Conservation (phyloP, 1,284 basidiomycete species). For the Sporisorium graminicola region DNA sequence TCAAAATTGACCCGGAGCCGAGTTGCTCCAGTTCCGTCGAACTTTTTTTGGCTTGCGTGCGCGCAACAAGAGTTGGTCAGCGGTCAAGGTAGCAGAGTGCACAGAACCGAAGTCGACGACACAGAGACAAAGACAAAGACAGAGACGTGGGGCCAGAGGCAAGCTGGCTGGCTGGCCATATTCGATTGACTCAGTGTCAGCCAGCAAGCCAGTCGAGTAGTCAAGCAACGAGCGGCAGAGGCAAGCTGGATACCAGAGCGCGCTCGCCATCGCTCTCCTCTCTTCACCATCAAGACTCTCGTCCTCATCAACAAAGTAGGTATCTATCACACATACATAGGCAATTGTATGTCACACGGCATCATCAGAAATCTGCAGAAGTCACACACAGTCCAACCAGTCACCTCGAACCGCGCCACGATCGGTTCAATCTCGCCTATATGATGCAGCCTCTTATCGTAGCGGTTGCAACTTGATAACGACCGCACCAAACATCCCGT, state of each 20-base stretch:
- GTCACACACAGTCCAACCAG: conserved; percentile 4
- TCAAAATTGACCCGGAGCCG: not conserved
- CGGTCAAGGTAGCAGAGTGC: not conserved
- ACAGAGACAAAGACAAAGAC: not conserved
- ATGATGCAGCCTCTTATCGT: too few relatives aligned
- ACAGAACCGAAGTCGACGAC: not conserved
- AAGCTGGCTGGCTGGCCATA: not conserved
- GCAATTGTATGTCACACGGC: conserved; percentile 14
- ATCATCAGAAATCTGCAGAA: conserved; percentile 18
- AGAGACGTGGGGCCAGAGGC: not conserved
- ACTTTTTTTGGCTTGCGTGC: not conserved
- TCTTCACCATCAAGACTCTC: conserved; percentile 53
- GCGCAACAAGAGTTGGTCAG: conserved; percentile 1
- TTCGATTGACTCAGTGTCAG: not conserved
- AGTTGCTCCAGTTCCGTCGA: not conserved
- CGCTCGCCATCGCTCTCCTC: conserved; percentile 20
- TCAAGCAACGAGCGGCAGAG: conserved; percentile 4
- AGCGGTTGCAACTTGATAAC: not conserved
- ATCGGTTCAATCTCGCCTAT: conserved; percentile 11
- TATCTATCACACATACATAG: conserved; percentile 21
- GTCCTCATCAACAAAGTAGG: conserved; percentile 43
- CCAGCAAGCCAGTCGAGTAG: not conserved
- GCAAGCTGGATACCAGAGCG: conserved; percentile 24
- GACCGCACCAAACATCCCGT: not conserved
- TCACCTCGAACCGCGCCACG: conserved; percentile 1